phyloP scores from a whole-genome alignment of 1,284 basidiomycete species.

The Heliocybe sulcata region DNA sequence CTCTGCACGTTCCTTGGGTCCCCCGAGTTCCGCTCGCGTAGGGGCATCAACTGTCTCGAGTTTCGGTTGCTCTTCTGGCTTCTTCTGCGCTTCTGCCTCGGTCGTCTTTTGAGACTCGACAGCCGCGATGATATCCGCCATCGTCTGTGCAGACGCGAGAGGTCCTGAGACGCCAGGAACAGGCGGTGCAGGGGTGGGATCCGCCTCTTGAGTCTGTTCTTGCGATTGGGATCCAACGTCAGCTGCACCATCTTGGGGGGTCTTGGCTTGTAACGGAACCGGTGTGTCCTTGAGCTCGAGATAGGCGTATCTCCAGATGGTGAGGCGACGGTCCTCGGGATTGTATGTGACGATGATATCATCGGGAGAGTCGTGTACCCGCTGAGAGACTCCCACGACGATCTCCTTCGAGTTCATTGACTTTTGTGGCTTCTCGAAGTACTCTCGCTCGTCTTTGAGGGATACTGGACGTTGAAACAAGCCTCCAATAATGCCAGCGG shows the following conservation, averaged over 20 bases:
- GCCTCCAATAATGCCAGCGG: conserved; percentile 46
- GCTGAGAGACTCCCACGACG: conserved; percentile 51
- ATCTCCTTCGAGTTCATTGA: conserved; percentile 54
- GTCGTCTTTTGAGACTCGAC: not conserved
- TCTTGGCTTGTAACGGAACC: conserved; percentile 13
- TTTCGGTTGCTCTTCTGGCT: not conserved
- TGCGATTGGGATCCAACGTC: not conserved
- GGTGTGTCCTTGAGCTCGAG: conserved; percentile 49
- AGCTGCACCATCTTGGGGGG: conserved; percentile 4
- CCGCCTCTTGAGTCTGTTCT: not conserved
- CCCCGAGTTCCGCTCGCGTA: not conserved
- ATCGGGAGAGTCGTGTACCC: conserved; percentile 32
- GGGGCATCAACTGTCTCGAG: not conserved
- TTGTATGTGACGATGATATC: conserved; percentile 55
- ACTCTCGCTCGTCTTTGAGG: conserved; percentile 49
- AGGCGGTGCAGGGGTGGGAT: not conserved
- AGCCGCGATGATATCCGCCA: conserved; percentile 5
- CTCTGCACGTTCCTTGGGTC: not conserved
- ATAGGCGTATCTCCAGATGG: conserved; percentile 68
- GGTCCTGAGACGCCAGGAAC: not conserved
- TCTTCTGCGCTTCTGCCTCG: not conserved
- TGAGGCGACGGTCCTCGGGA: conserved; percentile 38
- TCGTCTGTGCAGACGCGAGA: conserved; percentile 5
- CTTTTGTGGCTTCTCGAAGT: conserved; percentile 37
- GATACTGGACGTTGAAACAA: conserved; percentile 26